Evolutionary conservation across 2,329 filamentous ascomycete species (phyloP).

Genomic region (Talaromyces sp.): DNA sequence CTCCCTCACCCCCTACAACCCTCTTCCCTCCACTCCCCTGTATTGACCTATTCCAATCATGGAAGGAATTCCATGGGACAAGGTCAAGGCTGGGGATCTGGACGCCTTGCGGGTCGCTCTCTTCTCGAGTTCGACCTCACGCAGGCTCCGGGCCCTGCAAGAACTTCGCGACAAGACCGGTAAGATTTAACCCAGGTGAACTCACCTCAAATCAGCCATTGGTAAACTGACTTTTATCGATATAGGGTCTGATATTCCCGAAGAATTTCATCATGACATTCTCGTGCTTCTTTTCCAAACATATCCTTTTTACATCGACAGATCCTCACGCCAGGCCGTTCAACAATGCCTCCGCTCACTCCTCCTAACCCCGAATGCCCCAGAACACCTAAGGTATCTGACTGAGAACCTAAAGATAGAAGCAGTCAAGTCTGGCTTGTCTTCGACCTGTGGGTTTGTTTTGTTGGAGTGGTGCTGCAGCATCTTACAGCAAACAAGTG

Average conservation of each 20-base stretch:
- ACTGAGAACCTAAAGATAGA: conserved; percentile 71
- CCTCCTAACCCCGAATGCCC: conserved; percentile 62
- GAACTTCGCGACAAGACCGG: conserved; percentile 50
- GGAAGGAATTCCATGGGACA: conserved; percentile 49
- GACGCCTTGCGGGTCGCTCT: conserved; percentile 43
- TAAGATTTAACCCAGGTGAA: conserved; percentile 23
- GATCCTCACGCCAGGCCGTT: conserved; percentile 78
- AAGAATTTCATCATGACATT: conserved; percentile 47
- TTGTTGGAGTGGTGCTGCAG: conserved; percentile 87
- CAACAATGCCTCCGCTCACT: conserved; percentile 76
- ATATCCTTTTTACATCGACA: conserved; percentile 83
- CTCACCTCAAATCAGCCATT: conserved; percentile 1
- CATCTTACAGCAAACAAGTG: conserved; percentile 71
- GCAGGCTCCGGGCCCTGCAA: conserved; percentile 44
- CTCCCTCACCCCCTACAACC: conserved; percentile 13
- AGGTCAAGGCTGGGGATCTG: conserved; percentile 46
- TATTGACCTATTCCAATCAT: conserved; percentile 38
- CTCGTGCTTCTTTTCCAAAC: conserved; percentile 81
- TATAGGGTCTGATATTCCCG: conserved; percentile 37
- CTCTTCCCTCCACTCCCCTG: conserved; percentile 32
- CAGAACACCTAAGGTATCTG: conserved; percentile 56
- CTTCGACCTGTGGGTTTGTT: conserved; percentile 80
- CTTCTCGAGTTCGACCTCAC: conserved; percentile 47
- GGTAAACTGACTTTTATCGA: conserved; percentile 14
- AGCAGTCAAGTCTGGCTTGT: conserved; percentile 74